Percentiles rank a stretch among this genome's conserved stretches.
phyloP scores from a whole-genome alignment of 1,284 basidiomycete species.

The Trichosporon asahii region DNA sequence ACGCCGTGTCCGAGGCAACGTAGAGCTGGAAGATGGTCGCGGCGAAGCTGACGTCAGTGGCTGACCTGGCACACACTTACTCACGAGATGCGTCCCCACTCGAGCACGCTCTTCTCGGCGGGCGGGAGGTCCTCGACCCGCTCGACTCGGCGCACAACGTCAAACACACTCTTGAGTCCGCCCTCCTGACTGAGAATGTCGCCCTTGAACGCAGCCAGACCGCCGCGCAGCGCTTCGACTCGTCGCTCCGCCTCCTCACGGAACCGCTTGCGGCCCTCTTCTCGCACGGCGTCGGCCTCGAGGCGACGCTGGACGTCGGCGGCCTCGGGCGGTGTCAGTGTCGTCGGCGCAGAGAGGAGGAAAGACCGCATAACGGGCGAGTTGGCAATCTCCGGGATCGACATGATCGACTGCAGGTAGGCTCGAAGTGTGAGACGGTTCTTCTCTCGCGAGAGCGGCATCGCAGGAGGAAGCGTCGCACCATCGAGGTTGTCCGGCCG shows the following conservation, averaged over 20 bases:
- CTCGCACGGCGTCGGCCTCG: conserved; percentile 83
- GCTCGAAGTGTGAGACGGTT: conserved; percentile 91
- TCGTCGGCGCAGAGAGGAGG: conserved; percentile 72
- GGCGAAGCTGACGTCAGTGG: conserved; percentile 61
- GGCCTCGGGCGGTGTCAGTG: conserved; percentile 67
- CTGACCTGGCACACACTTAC: conserved; percentile 21
- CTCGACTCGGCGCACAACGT: conserved; percentile 77
- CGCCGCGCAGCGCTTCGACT: conserved; percentile 80
- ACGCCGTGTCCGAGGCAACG: conserved; percentile 87
- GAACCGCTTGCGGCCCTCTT: conserved; percentile 82
- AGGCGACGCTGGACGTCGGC: conserved; percentile 76
- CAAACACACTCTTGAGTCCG: conserved; percentile 82
- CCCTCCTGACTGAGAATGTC: conserved; percentile 85
- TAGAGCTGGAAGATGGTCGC: conserved; percentile 95
- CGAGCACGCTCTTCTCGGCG: conserved; percentile 83
- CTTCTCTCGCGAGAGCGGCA: conserved; percentile 79
- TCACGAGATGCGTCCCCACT: conserved; percentile 96
- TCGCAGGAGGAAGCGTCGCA: conserved; percentile 20
- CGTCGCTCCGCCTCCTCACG: conserved; percentile 78
- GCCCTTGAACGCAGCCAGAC: conserved; percentile 83
- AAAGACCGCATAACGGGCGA: conserved; percentile 84
- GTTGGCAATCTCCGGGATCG: conserved; percentile 70
- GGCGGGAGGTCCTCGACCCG: conserved; percentile 73
- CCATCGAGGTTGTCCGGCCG: conserved; percentile 11
- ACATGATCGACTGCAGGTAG: conserved; percentile 77